Conservation (phyloP, 495 filamentous ascomycete genomes). For the Trichoderma gamsii region DNA sequence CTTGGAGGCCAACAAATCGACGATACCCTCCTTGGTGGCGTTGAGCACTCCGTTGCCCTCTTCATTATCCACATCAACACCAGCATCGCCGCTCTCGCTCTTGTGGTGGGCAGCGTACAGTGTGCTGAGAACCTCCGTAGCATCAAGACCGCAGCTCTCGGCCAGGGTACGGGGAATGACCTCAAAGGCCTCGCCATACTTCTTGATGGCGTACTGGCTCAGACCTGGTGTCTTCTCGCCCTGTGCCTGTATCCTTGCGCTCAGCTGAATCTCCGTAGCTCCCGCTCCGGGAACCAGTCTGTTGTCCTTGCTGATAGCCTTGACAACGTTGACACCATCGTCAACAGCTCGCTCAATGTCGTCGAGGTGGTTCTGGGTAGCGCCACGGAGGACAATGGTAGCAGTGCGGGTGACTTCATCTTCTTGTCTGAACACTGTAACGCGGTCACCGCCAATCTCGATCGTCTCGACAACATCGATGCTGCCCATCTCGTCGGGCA, state of each 20-base stretch:
- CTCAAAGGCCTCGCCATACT: slow-evolving; percentile 96
- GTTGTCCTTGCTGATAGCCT: slow-evolving; percentile 91
- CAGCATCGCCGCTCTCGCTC: slow-evolving; percentile 78
- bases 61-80: slow-evolving; percentile 85
- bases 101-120: slow-evolving; percentile 91
- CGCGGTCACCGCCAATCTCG: slow-evolving; percentile 96
- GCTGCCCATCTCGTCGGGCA: slow-evolving; percentile 98
- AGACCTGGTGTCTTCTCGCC: slow-evolving; percentile 89
- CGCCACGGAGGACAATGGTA: slow-evolving; percentile 90
- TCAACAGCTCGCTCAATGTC: slow-evolving; percentile 97
- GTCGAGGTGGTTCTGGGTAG: slow-evolving; percentile 96
- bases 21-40: slow-evolving; percentile 80
- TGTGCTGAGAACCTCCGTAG: slow-evolving; percentile 85
- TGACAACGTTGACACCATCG: slow-evolving; percentile 97
- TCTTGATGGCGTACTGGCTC: slow-evolving; percentile 90
- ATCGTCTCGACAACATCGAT: slow-evolving; percentile 95
- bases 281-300: slow-evolving; percentile 91
- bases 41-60: slow-evolving; percentile 77
- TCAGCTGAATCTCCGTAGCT: slow-evolving; percentile 90
- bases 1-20: slow-evolving; percentile 88
- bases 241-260: slow-evolving; percentile 81
- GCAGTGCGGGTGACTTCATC: slow-evolving; percentile 86
- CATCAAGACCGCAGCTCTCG: slow-evolving; percentile 90
- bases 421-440: slow-evolving; percentile 98
- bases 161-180: slow-evolving; percentile 90